Conservation (phyloP, 305 asterid genomes). For the Coffea humblotiana region DNA sequence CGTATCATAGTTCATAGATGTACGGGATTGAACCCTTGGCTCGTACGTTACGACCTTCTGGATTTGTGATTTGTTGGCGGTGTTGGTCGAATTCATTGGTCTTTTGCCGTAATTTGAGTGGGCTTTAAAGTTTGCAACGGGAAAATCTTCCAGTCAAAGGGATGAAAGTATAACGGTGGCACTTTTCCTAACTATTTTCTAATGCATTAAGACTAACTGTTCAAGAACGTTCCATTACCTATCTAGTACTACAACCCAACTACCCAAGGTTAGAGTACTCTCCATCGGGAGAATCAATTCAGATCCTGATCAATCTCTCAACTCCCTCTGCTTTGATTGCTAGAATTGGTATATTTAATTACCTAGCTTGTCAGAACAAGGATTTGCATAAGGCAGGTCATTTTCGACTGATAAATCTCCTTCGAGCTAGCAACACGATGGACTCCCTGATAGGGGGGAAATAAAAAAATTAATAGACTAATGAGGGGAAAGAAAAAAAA, state of each 20-base stretch:
- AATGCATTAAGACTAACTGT: not conserved
- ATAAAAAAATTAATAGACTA: no score
- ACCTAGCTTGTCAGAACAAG: not conserved
- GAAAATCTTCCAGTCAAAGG: constrained; percentile 13
- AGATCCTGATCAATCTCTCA: no score
- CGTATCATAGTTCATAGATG: not conserved
- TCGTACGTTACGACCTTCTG: constrained; percentile 28
- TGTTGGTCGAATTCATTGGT: not conserved
- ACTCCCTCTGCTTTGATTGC: no score
- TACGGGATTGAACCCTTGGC: constrained; percentile 20
- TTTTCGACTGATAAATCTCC: no score
- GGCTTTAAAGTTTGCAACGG: not conserved
- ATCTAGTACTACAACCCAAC: no score
- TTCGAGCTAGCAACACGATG: no score
- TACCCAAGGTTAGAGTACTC: no score
- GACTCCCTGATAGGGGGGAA: no score
- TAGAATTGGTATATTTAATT: no score
- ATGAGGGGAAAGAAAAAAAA: no score
- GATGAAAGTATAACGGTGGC: not conserved
- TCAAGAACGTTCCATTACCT: not conserved
- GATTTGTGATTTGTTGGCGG: constrained; percentile 1
- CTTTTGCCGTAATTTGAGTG: not conserved
- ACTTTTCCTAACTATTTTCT: not conserved
- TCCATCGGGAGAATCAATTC: no score
- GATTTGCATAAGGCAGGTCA: not conserved